Conservation (phyloP, 2,329 filamentous ascomycete species). For the Nothophaeocryptopus gaeumannii region DNA sequence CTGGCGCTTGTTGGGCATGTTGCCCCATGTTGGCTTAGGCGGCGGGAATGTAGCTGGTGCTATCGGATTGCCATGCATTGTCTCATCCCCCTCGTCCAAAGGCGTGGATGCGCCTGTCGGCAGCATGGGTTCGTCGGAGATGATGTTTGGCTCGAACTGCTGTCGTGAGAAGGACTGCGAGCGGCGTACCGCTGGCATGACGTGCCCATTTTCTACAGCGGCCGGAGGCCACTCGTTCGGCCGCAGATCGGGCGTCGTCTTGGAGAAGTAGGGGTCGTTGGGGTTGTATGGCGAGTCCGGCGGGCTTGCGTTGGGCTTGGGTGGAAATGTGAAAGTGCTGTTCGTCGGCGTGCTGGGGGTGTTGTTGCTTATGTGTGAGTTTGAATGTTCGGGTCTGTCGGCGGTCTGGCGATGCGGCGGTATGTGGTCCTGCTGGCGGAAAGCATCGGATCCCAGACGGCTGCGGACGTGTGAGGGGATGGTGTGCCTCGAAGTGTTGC, state of each 20-base stretch:
- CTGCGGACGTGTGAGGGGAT: neutral
- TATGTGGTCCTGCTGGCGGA: neutral
- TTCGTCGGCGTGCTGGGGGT: too few species aligned
- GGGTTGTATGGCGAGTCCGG: constrained; percentile 5
- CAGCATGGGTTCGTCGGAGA: constrained; percentile 9
- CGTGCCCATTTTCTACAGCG: constrained; percentile 14
- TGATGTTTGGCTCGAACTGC: neutral
- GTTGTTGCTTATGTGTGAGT: neutral
- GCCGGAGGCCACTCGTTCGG: constrained; percentile 13
- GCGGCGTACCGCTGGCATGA: neutral
- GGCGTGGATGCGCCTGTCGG: constrained; percentile 23
- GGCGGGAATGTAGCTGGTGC: constrained; percentile 13
- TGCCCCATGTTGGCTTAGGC: constrained; percentile 38
- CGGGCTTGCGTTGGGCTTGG: constrained; percentile 1
- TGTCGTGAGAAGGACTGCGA: neutral
- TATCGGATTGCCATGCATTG: constrained; percentile 15
- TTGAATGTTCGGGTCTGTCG: neutral
- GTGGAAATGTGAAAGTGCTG: too few species aligned
- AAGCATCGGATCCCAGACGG: constrained; percentile 4
- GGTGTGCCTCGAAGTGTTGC: constrained; percentile 4
- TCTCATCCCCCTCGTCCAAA: constrained; percentile 6
- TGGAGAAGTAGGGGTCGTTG: constrained; percentile 12
- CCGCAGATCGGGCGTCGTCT: constrained; percentile 3
- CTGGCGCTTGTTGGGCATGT: constrained; percentile 43
- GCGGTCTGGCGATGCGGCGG: neutral